Conservation (phyloP, 2,329 filamentous ascomycete species). For the Meredithiella fracta region DNA sequence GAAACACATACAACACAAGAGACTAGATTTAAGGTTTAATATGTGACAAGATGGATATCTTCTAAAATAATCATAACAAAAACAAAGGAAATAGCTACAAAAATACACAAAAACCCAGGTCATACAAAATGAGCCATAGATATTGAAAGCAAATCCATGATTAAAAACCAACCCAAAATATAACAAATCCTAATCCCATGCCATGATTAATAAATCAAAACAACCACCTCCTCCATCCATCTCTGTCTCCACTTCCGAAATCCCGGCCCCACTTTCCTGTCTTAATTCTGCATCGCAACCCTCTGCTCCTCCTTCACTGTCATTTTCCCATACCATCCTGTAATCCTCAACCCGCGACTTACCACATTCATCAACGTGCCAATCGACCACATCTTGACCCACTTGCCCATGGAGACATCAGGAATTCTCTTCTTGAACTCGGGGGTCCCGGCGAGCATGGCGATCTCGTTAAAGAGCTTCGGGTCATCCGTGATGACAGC, state of each 20-base stretch:
- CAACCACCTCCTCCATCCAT: neutral
- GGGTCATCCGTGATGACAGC: conserved; percentile 81
- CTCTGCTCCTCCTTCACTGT: conserved; percentile 7
- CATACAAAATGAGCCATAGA: too few relatives aligned
- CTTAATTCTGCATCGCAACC: neutral
- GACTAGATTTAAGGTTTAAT: too few relatives aligned
- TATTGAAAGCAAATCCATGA: too few relatives aligned
- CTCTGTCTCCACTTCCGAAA: neutral
- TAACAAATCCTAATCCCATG: too few relatives aligned
- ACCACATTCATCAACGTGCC: conserved; percentile 6
- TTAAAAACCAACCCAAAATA: too few relatives aligned
- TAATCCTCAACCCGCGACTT: conserved; percentile 4
- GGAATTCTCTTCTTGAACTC: neutral
- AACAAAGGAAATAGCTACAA: too few relatives aligned
- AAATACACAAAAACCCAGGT: too few relatives aligned
- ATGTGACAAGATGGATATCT: too few relatives aligned
- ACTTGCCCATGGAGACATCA: neutral
- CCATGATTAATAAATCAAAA: neutral
- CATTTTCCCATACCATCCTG: conserved; percentile 12
- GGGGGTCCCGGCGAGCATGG: conserved; percentile 12
- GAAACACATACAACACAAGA: neutral
- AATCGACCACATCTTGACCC: conserved; percentile 1
- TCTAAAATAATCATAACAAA: too few relatives aligned
- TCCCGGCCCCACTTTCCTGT: too few relatives aligned
- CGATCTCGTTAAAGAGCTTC: conserved; percentile 44